A percentile compares a stretch with the other conserved stretches of the same genome.
These are phyloP conservation scores for Allium sativum DNA, from an alignment of 106 monocot species.

Conservation along the genomic window DNA sequence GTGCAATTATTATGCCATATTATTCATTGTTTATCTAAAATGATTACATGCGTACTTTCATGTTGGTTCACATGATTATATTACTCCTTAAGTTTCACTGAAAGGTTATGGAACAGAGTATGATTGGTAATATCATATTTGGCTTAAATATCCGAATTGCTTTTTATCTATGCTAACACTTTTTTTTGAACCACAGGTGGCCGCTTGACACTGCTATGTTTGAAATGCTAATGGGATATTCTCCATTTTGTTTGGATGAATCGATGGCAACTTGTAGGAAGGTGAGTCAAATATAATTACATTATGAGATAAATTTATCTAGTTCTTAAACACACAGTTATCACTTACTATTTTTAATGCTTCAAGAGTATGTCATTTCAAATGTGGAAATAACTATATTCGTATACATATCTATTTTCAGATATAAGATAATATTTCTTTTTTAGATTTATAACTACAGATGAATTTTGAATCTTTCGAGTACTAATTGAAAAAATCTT, in stretches of 20 bases:
- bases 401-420: too few species aligned
- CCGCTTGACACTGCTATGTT: slow-evolving; percentile 28
- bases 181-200: slow-evolving; percentile 23
- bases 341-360: too few species aligned
- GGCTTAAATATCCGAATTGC: neutral
- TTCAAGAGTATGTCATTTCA: too few species aligned
- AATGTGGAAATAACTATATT: too few species aligned
- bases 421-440: too few species aligned
- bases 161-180: neutral
- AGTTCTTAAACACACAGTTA: too few species aligned
- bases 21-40: neutral
- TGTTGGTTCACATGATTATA: slow-evolving; percentile 21
- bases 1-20: neutral
- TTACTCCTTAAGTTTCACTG: slow-evolving; percentile 21
- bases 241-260: slow-evolving; percentile 44
- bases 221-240: slow-evolving; percentile 34
- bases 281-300: slow-evolving; percentile 8
- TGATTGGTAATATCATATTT: slow-evolving; percentile 9
- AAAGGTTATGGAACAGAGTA: slow-evolving; percentile 23
- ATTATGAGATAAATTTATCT: neutral
- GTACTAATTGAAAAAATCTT: too few species aligned
- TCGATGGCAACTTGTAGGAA: slow-evolving; percentile 43
- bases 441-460: too few species aligned
- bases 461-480: too few species aligned
- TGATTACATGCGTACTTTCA: slow-evolving; percentile 13